Base-by-base conservation (phyloP, 768 basidiomycete species). In the Stropharia rugosoannulata region DNA sequence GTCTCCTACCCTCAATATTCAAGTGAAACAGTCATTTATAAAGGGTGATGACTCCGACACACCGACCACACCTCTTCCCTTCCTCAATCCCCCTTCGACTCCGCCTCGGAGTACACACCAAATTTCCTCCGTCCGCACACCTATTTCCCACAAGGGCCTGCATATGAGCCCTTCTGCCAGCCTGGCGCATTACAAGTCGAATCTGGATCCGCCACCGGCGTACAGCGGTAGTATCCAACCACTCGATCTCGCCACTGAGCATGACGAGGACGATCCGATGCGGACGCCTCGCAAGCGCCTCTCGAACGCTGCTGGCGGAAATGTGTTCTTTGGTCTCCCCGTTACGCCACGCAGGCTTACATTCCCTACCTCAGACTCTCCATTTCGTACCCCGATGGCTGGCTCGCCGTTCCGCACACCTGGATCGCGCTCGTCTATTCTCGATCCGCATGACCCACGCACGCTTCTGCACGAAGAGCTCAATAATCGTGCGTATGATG, bases 381-480 rank as follows among this genome's bases (percentile, higher is more conserved):
- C 75, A 32, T 75, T 73, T 59, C 68, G 70, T 6, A 73, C 68
- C n/a, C 71, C 70, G 48, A 32, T 62, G n/a, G 57, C 51, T 22
- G 46, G 56, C 13, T 76, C 74, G 37, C 75, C 77, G 8, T 76
- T 73, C 60, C 73, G 77, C 43, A 78, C 82, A 11, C 84, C 82
- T 3, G 75, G 75, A 11, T 74, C 79, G 42, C 70, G 79, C 57
- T 72, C 18, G 51, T 8, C 63, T 25, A 75, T 88, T 32, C 84
- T 82, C 59, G 89, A 90, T 65, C 88, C 89, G 29, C 84, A 88
- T 59, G 87, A 90, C 68, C 87, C 89, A 3, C 73, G 80, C 32
- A 73, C 80, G 32, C 62, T 90, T 41, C 72, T 92, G 19, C 87
- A 90, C 46, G 90, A 92, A 47, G 90, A 93, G 55, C 72, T 93